Evolutionary conservation across 2,329 filamentous ascomycete genomes (phyloP), one percentile per base, ranked within the genome.

Genomic region (Fragosphaeria purpurea): DNA sequence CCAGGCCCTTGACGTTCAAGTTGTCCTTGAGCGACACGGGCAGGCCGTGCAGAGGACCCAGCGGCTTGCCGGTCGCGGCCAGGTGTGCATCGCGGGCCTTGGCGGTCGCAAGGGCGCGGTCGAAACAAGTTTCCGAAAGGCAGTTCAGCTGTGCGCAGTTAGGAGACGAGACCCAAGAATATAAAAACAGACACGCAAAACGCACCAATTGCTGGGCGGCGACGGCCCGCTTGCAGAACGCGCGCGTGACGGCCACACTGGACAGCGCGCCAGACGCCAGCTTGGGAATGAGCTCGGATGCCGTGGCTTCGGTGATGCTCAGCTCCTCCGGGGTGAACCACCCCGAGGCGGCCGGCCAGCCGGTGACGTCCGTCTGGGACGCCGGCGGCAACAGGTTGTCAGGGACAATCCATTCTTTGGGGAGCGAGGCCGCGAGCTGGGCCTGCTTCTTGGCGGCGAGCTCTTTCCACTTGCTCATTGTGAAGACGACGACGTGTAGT

Each of bases 21-120:
- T 83, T 81, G 65, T 88, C 84, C 59, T 88, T 88, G 44, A 88
- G 71, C 0, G 81, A 80, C 34, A 83, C 64, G 3, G 80, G 80
- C 1, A 84, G 68, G 52, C 62, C 85, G 62, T 88, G 84, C 1
- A 88, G 70, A 2, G 83, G 82, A 0, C 85, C 85, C 1, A 70
- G 30, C 0, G 69, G 64, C 39, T 74, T 65, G 8, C 74, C 71
- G 1, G 72, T 73, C 35, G 58, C 58, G n/a, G 65, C 63, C 1
- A 78, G 56, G 52, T 79, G 63, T n/a, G 67, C 65, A 57, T 84
- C 80, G 1, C 75, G 65, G 3, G 64, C 58, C 38, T 61, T 62
- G 0, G 79, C 80, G 2, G 66, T 70, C 2, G 61, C 52, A 3
- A 82, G 58, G 5, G 76, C 79, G 22, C 70, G 67, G 13, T 73